phyloP scores from a whole-genome alignment of 148 eudicot species.

The Amaranthus cruentus region DNA sequence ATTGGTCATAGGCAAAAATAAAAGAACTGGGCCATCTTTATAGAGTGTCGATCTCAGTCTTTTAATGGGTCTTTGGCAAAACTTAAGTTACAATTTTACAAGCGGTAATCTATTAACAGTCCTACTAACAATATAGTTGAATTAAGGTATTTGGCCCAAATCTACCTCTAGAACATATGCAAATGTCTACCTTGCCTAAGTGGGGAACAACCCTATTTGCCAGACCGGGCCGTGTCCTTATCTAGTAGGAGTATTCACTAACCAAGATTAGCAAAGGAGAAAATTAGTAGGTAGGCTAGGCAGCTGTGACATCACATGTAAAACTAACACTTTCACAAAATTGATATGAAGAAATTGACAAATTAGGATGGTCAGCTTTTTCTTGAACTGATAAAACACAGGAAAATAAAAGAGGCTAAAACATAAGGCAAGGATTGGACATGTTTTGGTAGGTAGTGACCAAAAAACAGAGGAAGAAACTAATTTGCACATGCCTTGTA shows the following conservation, averaged over 20 bases:
- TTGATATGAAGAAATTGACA: neutral
- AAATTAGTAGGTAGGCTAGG: neutral
- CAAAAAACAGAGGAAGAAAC: neutral
- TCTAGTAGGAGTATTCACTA: neutral
- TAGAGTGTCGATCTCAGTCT: too few species aligned
- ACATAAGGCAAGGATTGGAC: neutral
- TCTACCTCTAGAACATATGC: too few species aligned
- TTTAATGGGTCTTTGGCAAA: too few species aligned
- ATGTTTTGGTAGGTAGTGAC: slow-evolving; percentile 6
- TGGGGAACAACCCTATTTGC: too few species aligned
- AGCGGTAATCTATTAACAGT: too few species aligned
- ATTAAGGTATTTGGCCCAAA: too few species aligned
- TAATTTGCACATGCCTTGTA: slow-evolving; percentile 11
- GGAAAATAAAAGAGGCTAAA: neutral
- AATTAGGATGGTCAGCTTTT: neutral
- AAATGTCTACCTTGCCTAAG: too few species aligned
- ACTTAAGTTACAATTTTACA: too few species aligned
- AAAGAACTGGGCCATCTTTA: too few species aligned
- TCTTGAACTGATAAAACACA: neutral
- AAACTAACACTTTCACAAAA: neutral
- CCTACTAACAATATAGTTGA: too few species aligned
- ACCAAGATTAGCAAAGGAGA: neutral
- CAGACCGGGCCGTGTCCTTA: too few species aligned
- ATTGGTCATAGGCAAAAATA: too few species aligned
- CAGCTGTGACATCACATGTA: neutral